These are phyloP conservation scores for Nemania diffusa DNA, from an alignment of 2,329 filamentous ascomycete genomes.

Conservation along the genomic window DNA sequence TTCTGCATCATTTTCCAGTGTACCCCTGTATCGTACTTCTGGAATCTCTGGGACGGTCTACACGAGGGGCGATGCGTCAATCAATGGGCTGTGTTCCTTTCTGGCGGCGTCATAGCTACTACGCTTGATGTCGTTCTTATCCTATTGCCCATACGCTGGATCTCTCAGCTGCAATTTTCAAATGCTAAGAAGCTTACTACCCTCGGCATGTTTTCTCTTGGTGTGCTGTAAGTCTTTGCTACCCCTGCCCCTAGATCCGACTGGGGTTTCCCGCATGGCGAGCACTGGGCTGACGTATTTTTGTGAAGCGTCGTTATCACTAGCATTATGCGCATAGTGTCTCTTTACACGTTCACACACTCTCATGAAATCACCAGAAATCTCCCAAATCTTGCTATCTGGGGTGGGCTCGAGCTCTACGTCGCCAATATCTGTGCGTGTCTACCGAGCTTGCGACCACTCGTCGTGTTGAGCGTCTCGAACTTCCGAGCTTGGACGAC, in stretches of 20 bases:
- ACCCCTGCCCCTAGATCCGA: not conserved
- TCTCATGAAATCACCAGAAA: constrained; percentile 11
- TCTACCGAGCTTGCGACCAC: constrained; percentile 18
- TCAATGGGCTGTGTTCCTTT: constrained; percentile 20
- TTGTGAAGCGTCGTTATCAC: constrained; percentile 15
- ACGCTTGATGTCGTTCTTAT: constrained; percentile 14
- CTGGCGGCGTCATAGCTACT: constrained; percentile 19
- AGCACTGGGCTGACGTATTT: not conserved
- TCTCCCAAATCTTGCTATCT: constrained; percentile 14
- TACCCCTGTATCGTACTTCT: constrained; percentile 31
- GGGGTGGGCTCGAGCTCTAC: constrained; percentile 25
- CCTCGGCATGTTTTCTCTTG: constrained; percentile 25
- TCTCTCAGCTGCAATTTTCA: constrained; percentile 22
- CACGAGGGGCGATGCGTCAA: constrained; percentile 27
- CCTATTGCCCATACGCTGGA: constrained; percentile 8
- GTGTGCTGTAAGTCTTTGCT: constrained; percentile 15
- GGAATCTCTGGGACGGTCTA: constrained; percentile 26
- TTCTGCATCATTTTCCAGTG: constrained; percentile 28
- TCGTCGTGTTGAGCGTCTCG: constrained; percentile 10
- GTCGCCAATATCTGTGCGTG: constrained; percentile 14
- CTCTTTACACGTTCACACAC: constrained; percentile 22
- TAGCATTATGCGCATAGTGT: constrained; percentile 25
- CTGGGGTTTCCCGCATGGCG: not conserved
- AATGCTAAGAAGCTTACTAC: constrained; percentile 18
- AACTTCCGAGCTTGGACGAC: constrained; percentile 11